Evolutionary conservation across 805 yeast species (phyloP).

Genomic region (Metschnikowia colocasiae): DNA sequence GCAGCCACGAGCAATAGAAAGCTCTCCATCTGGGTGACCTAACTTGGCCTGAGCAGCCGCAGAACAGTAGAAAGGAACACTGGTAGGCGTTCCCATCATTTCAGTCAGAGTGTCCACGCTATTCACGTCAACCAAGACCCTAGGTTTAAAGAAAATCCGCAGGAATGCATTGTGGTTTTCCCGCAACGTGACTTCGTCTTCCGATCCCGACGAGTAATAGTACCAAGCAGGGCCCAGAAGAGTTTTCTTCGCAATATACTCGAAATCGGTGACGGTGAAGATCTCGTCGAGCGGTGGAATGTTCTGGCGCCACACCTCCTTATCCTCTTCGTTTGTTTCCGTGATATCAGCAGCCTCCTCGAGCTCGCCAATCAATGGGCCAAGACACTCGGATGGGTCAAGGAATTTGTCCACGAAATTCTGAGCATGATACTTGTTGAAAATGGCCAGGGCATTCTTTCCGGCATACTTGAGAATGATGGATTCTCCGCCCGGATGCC

Average conservation of each 20-base stretch:
- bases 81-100: conserved; percentile 66
- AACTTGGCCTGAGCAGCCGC: conserved; percentile 92
- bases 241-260: conserved; percentile 33
- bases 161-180: conserved; percentile 91
- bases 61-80: conserved; percentile 80
- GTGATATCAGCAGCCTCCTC: conserved; percentile 14
- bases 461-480: conserved; percentile 36
- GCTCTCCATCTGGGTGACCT: conserved; percentile 93
- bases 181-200: conserved; percentile 85
- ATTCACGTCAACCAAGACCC: conserved; percentile 76
- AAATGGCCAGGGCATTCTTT: conserved; percentile 49
- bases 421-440: conserved; percentile 38
- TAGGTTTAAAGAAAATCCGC: conserved; percentile 82
- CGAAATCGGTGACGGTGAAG: conserved; percentile 39
- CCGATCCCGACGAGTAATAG: conserved; percentile 81
- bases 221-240: conserved; percentile 35
- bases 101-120: conserved; percentile 65
- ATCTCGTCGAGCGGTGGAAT: conserved; percentile 32
- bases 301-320: conserved; percentile 16
- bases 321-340: conserved; percentile 20
- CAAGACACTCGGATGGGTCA: conserved; percentile 19
- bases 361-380: conserved; percentile 23
- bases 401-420: conserved; percentile 21
- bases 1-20: conserved; percentile 79
- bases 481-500: conserved; percentile 51